A percentile compares a stretch with the other conserved stretches of the same genome.
phyloP scores from a whole-genome alignment of 1,139 yeast genomes.

The Yamadazyma trypodendri region DNA sequence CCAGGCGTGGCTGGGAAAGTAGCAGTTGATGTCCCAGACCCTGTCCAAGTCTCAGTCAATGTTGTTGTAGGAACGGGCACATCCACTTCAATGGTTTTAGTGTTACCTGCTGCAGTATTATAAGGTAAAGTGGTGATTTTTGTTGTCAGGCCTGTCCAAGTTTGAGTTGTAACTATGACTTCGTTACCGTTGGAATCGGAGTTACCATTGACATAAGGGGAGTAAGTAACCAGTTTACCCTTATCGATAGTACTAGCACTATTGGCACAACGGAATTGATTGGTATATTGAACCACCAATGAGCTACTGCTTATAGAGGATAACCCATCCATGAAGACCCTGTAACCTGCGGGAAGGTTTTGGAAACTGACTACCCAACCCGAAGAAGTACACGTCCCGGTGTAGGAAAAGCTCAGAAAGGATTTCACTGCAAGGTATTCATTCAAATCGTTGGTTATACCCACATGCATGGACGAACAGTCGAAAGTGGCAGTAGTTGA shows the following conservation, averaged over 20 bases:
- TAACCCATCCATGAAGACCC: constrained; percentile 27
- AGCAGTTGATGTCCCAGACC: constrained; percentile 5
- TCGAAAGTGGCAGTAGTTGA: constrained; percentile 17
- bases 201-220: constrained; percentile 11
- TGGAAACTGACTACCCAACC: constrained; percentile 16
- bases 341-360: constrained; percentile 30
- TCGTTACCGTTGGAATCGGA: constrained; percentile 23
- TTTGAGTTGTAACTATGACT: constrained; percentile 21
- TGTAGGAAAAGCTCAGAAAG: constrained; percentile 6
- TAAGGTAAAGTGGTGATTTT: constrained; percentile 20
- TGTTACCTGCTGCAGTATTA: constrained; percentile 12
- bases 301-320: too few species aligned
- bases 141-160: constrained; percentile 25
- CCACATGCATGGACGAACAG: constrained; percentile 21
- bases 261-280: constrained; percentile 11
- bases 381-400: constrained; percentile 18
- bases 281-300: constrained; percentile 6
- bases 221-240: constrained; percentile 1
- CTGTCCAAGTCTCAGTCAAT: constrained; percentile 13
- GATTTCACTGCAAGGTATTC: constrained; percentile 22
- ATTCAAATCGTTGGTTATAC: constrained; percentile 23
- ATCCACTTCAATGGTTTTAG: constrained; percentile 5
- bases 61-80: constrained; percentile 17
- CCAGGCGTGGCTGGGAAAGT: constrained; percentile 9
- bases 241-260: neutral